These are phyloP conservation scores for Fusarium setosum DNA, from an alignment of 2,329 filamentous ascomycete genomes.

Conservation along the genomic window DNA sequence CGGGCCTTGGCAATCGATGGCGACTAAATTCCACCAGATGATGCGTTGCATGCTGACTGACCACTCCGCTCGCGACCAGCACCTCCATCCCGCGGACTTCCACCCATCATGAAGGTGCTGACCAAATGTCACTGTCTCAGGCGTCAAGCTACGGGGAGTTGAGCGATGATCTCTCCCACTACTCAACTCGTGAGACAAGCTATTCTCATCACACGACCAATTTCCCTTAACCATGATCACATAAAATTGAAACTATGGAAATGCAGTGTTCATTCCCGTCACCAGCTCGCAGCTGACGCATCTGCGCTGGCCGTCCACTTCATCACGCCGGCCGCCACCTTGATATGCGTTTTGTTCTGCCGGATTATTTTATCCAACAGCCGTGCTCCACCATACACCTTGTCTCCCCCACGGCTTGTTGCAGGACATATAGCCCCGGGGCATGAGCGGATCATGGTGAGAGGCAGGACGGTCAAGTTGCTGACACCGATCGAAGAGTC, in stretches of 20 bases:
- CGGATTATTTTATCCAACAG: neutral
- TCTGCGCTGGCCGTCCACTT: neutral
- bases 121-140: neutral
- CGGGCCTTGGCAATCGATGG: conserved; percentile 37
- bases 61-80: conserved; percentile 5
- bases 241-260: neutral
- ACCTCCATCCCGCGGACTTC: neutral
- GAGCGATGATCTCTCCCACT: neutral
- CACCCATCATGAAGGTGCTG: conserved; percentile 6
- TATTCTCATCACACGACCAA: neutral
- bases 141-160: neutral
- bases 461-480: neutral
- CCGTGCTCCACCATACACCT: conserved; percentile 2
- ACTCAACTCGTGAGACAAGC: neutral
- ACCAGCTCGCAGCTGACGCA: neutral
- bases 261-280: neutral
- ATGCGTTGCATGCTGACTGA: conserved; percentile 25
- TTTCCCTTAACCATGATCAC: neutral
- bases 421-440: neutral
- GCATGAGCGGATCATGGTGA: neutral
- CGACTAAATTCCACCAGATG: conserved; percentile 37
- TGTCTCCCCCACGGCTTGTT: conserved; percentile 7
- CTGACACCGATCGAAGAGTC: neutral
- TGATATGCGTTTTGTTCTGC: neutral
- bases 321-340: neutral